Base-by-base conservation (phyloP, 1,284 basidiomycete genomes). In the Cryptococcus sp. region DNA sequence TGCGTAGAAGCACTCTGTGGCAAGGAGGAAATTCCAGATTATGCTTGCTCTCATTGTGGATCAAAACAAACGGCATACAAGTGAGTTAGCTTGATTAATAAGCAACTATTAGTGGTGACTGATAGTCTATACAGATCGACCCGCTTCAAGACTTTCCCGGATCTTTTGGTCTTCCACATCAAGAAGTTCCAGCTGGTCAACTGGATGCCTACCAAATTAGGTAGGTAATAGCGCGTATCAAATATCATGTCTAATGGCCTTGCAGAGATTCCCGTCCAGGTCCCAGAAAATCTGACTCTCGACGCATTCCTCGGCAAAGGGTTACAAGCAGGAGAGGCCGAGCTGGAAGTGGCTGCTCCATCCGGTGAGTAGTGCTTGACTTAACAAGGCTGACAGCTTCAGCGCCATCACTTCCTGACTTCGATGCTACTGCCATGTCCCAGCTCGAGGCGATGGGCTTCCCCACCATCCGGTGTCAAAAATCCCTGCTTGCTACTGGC, bases 141-240 rank as follows among this genome's bases (percentile, higher is more conserved):
- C 83, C 85, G 83, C 34, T 90, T 99, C 67, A 84, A 89, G 5
- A 89, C 90, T 0, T 93, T 95, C 82, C 95, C 95, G 0, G 84
- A 93, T 23, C 86, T 93, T 2, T 83, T 99, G 0, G 87, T 95
- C 5, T 77, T 99, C 0, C 94, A 97, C 68, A 88, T 93, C 53
- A 91, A 91, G 69, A 94, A 96, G 69, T 98, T 98, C 81, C 91
- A 95, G 78, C 84, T 97, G 6, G 87, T 95, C 54, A 94, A 94
- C 70, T 99, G 95, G 95, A 92, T 99, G 3, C 95, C 96, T 0
- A 85, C 89, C 5, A 99, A 99, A 77, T 84, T 98, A 38, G 89
- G 91, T 91, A 58, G 37, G 84, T 79, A 3, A 11, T 17, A 15
- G 22, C 5, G 20, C 38, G 3, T 16, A 6, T 10, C 16, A 15